These are phyloP conservation scores for Candida sphagnicola DNA, from an alignment of 805 yeast genomes.

Conservation along the genomic window DNA sequence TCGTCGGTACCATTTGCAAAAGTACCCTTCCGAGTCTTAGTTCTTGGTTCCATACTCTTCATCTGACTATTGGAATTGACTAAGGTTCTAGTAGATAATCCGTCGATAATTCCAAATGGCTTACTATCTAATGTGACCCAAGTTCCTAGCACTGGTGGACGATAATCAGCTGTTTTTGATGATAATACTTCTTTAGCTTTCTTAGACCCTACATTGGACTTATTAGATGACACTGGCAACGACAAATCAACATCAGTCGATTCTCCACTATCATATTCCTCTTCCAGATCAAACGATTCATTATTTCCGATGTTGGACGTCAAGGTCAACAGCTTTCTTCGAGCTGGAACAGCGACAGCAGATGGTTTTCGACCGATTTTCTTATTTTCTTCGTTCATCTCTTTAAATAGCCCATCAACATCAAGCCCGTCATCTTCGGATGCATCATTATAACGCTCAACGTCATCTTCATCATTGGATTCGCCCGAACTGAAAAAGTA, in stretches of 20 bases:
- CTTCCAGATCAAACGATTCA: constrained; percentile 16
- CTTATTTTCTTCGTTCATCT: constrained; percentile 16
- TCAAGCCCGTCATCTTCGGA: constrained; percentile 8
- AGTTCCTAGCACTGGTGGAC: constrained; percentile 91
- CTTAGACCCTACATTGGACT: constrained; percentile 57
- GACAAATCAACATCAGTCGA: constrained; percentile 92
- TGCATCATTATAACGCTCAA: constrained; percentile 4
- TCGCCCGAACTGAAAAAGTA: constrained; percentile 54
- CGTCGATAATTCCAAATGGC: constrained; percentile 94
- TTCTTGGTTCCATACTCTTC: constrained; percentile 1
- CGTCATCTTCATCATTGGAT: constrained; percentile 18
- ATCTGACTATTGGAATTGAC: constrained; percentile 3
- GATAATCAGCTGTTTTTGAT: constrained; percentile 74
- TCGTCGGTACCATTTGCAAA: constrained; percentile 20
- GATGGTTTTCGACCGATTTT: background rate
- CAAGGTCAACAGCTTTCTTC: constrained; percentile 1
- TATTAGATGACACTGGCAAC: constrained; percentile 65
- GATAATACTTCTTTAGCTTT: constrained; percentile 93
- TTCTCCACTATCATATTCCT: constrained; percentile 63
- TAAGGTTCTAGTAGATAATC: constrained; percentile 82
- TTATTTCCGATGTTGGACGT: constrained; percentile 5
- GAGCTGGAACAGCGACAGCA: background rate
- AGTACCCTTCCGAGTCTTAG: constrained; percentile 14
- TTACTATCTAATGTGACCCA: constrained; percentile 78
- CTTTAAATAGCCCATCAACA: constrained; percentile 20